Conservation (phyloP, 2,329 filamentous ascomycete species). For the Alternaria consortialis region DNA sequence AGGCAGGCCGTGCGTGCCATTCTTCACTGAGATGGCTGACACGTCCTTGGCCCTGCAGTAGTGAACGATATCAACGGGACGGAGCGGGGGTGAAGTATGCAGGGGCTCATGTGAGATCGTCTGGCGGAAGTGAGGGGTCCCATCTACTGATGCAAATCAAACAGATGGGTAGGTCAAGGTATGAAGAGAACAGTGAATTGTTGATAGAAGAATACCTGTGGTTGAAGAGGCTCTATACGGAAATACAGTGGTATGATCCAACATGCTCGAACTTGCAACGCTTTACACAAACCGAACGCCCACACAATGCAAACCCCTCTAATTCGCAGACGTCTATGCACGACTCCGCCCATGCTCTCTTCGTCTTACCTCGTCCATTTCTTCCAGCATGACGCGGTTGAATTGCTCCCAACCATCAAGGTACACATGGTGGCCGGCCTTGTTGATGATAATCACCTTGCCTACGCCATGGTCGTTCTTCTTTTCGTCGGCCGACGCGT, state of each 20-base stretch:
- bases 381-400: conserved; percentile 69
- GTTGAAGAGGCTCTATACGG: conserved; percentile 3
- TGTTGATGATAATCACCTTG: conserved; percentile 80
- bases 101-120: conserved; percentile 18
- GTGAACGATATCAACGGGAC: conserved; percentile 8
- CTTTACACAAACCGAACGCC: conserved; percentile 5
- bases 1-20: conserved; percentile 5
- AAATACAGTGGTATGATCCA: not conserved
- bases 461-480: conserved; percentile 78
- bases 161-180: not conserved
- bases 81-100: conserved; percentile 13
- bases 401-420: conserved; percentile 76
- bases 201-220: not conserved
- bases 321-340: not conserved
- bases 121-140: conserved; percentile 10
- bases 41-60: conserved; percentile 17
- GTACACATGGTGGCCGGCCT: conserved; percentile 77
- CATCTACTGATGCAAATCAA: not conserved
- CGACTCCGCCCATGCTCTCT: conserved; percentile 38
- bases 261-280: not conserved
- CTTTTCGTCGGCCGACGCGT: conserved; percentile 73
- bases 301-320: conserved; percentile 9
- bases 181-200: not conserved
- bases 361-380: conserved; percentile 70
- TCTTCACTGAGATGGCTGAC: conserved; percentile 6